Percentiles rank a stretch among this genome's conserved stretches.
Evolutionary conservation across 2,329 filamentous ascomycete genomes (phyloP).

Genomic region (Orbilia oligospora): DNA sequence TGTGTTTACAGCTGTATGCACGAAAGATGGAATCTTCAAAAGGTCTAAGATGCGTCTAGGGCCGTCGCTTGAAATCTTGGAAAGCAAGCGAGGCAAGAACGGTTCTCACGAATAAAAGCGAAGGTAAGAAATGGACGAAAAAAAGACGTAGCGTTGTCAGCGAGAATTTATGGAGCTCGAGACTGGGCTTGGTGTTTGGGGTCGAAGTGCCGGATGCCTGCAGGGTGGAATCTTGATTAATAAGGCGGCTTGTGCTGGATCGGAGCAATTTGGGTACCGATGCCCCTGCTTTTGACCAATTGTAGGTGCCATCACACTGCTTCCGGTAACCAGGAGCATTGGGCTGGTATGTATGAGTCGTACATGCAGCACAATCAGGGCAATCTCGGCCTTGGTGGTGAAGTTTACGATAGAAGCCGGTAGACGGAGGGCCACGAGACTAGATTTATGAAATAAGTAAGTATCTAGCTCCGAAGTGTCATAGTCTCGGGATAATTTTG

Average conservation of each 20-base stretch:
- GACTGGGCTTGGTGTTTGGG: constrained; percentile 2
- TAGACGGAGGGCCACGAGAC: neutral
- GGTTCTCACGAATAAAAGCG: constrained; percentile 1
- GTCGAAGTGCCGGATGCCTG: neutral
- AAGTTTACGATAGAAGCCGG: neutral
- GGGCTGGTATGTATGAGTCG: constrained; percentile 11
- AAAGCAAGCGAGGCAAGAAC: constrained; percentile 20
- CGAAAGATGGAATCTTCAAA: neutral
- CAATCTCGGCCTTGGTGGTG: neutral
- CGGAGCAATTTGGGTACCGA: constrained; percentile 48
- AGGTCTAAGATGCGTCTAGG: neutral
- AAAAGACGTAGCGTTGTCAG: constrained; percentile 24
- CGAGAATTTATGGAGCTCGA: constrained; percentile 41
- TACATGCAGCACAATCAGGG: constrained; percentile 7
- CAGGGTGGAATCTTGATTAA: constrained; percentile 48
- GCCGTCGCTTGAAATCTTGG: constrained; percentile 20
- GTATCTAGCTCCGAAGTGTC: too few relatives aligned
- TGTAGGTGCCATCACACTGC: neutral
- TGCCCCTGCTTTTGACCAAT: constrained; percentile 29
- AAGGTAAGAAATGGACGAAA: constrained; percentile 12
- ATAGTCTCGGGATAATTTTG: too few relatives aligned
- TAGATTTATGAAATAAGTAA: neutral
- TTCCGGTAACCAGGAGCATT: constrained; percentile 10
- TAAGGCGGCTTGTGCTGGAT: constrained; percentile 45
- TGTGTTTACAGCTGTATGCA: neutral